These are phyloP conservation scores for Trichosporon ovoides DNA, from an alignment of 1,284 basidiomycete species.

Conservation along the genomic window DNA sequence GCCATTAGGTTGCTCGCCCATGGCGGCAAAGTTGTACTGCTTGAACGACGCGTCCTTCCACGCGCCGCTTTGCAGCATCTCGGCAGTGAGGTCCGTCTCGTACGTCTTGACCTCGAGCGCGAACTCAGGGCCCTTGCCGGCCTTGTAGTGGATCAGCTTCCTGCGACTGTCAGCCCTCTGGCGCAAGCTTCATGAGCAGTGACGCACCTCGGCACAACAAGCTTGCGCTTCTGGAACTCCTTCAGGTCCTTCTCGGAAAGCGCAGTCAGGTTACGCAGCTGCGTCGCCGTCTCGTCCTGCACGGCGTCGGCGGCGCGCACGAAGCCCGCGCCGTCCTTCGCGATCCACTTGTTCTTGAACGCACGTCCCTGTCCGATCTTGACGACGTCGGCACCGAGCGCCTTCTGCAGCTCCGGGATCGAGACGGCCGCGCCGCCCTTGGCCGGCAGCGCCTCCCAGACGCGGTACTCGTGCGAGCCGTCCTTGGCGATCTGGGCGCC, in stretches of 20 bases:
- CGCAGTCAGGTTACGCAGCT: constrained; percentile 68
- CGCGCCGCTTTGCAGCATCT: constrained; percentile 81
- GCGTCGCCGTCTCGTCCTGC: constrained; percentile 65
- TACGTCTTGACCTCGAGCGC: constrained; percentile 89
- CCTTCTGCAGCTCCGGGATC: constrained; percentile 57
- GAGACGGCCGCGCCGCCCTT: constrained; percentile 66
- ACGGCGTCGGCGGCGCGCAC: constrained; percentile 67
- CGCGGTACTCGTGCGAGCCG: constrained; percentile 90
- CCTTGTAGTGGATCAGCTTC: constrained; percentile 91
- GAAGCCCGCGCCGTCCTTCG: constrained; percentile 81
- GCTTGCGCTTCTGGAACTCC: constrained; percentile 87
- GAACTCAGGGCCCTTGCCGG: constrained; percentile 80
- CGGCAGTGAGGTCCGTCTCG: constrained; percentile 95
- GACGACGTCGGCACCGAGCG: constrained; percentile 73
- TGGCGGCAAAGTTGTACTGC: constrained; percentile 98
- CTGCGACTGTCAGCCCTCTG: constrained; percentile 52
- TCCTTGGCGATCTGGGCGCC: constrained; percentile 69
- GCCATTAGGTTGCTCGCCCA: constrained; percentile 78
- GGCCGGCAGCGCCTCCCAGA: constrained; percentile 74
- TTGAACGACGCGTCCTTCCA: constrained; percentile 94
- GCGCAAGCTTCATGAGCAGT: constrained; percentile 10
- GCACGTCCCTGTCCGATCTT: constrained; percentile 89
- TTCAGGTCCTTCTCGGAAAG: constrained; percentile 62
- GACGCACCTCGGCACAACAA: constrained; percentile 48
- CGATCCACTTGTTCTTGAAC: constrained; percentile 97